These are phyloP conservation scores for Hirschioporus abietinus DNA, from an alignment of 768 basidiomycete genomes.

Conservation along the genomic window DNA sequence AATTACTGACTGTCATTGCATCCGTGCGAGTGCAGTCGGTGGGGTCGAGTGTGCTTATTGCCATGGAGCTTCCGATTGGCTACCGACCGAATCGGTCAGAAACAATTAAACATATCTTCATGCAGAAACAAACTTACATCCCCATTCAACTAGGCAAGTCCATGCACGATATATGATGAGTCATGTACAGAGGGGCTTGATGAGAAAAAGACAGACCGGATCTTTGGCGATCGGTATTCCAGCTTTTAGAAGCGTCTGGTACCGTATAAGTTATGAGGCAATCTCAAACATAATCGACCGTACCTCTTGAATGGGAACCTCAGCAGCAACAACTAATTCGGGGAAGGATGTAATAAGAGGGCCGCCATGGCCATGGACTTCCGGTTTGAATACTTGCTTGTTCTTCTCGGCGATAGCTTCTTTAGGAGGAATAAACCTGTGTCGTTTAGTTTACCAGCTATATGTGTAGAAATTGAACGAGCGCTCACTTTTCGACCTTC, in stretches of 20 bases:
- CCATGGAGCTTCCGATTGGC: slow-evolving; percentile 1
- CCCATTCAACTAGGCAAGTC: not conserved
- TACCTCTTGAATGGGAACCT: slow-evolving; percentile 1
- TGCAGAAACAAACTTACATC: not conserved
- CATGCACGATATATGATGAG: not conserved
- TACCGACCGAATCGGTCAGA: not conserved
- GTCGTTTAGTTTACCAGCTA: not conserved
- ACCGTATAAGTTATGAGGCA: not conserved
- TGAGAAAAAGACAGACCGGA: not conserved
- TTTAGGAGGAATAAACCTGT: not conserved
- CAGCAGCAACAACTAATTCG: not conserved
- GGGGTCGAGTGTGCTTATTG: not conserved
- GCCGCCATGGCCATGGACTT: not conserved
- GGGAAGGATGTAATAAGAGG: not conserved
- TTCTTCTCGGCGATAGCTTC: not conserved
- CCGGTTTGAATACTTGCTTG: not conserved
- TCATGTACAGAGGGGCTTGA: not conserved
- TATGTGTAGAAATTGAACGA: not conserved
- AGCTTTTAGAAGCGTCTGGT: not conserved
- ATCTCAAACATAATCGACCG: not conserved
- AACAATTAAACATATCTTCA: not conserved
- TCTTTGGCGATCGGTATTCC: slow-evolving; percentile 2
- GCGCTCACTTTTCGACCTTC: slow-evolving; percentile 17
- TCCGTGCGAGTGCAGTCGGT: not conserved
- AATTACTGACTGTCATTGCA: not conserved